A percentile compares a stretch with the other conserved stretches of the same genome.
Evolutionary conservation across 139 green algal species (phyloP).

Genomic region (Deuterostichococcus epilithicus): DNA sequence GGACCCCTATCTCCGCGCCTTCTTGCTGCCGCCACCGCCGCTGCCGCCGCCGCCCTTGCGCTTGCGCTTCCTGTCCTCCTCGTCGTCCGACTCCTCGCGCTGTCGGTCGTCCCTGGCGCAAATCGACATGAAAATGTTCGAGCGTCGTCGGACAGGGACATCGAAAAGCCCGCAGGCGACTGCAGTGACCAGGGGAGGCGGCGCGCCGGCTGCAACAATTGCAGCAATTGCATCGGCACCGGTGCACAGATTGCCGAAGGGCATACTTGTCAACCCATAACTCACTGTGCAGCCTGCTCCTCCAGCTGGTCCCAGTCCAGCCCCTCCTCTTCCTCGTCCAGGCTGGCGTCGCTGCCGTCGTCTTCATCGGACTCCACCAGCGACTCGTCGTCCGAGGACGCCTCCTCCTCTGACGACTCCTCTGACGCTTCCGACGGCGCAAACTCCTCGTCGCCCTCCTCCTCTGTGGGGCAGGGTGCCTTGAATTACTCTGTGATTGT

Average conservation of each 20-base stretch:
- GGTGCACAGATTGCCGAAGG: not conserved
- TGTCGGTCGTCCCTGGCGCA: constrained; percentile 22
- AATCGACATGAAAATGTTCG: not conserved
- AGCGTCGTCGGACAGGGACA: too few relatives aligned
- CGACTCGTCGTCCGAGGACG: constrained; percentile 19
- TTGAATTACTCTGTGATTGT: not conserved
- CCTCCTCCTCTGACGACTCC: constrained; percentile 7
- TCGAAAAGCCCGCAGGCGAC: too few relatives aligned
- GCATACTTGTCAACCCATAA: not conserved
- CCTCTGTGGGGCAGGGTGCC: not conserved
- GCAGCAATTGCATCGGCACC: not conserved
- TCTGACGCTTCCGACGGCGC: not conserved
- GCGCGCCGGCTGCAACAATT: not conserved
- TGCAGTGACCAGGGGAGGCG: too few relatives aligned
- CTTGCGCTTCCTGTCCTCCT: constrained; percentile 17
- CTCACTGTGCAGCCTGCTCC: constrained; percentile 55
- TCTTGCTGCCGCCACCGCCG: constrained; percentile 4
- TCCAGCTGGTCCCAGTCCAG: constrained; percentile 86
- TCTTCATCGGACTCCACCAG: constrained; percentile 53
- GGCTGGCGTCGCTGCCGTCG: constrained; percentile 34
- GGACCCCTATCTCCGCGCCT: not conserved
- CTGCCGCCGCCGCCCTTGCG: constrained; percentile 6
- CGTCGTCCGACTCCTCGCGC: constrained; percentile 10
- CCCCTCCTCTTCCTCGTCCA: constrained; percentile 65
- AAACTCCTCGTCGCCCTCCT: constrained; percentile 21